Evolutionary conservation across 768 basidiomycete species (phyloP).

Genomic region (Kwoniella shandongensis): DNA sequence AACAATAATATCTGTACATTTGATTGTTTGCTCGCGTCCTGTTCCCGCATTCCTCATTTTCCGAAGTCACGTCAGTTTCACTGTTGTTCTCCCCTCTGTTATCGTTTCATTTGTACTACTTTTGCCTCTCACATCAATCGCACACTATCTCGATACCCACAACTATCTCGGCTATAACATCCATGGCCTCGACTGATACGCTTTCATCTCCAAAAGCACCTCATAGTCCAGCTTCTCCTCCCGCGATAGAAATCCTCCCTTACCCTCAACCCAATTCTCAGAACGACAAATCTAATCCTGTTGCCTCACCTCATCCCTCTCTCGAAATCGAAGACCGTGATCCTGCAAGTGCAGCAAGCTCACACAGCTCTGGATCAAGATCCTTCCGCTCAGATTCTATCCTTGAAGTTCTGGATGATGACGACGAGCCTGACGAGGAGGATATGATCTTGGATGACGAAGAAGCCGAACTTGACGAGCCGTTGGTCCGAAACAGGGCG

Average conservation of each 20-base stretch:
- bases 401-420: conserved; percentile 25
- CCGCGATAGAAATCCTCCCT: too few relatives aligned
- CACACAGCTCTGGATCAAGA: conserved; percentile 1
- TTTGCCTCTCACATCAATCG: too few relatives aligned
- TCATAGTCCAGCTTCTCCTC: too few relatives aligned
- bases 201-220: too few relatives aligned
- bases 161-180: too few relatives aligned
- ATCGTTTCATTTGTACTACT: too few relatives aligned
- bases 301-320: background rate
- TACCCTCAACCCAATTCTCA: background rate
- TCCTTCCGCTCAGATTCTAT: conserved; percentile 18
- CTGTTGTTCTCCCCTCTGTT: too few relatives aligned
- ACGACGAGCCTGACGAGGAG: conserved; percentile 21
- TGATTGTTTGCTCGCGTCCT: too few relatives aligned
- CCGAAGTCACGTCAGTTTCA: too few relatives aligned
- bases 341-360: background rate
- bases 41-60: too few relatives aligned
- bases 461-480: conserved; percentile 17
- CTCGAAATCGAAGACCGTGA: background rate
- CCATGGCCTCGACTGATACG: background rate
- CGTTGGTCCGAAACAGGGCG: conserved; percentile 18
- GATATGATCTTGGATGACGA: conserved; percentile 20
- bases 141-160: too few relatives aligned
- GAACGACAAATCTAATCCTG: background rate
- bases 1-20: too few relatives aligned